Conservation (phyloP, 768 basidiomycete genomes). For the button mushroom (Agaricus bisporus) region DNA sequence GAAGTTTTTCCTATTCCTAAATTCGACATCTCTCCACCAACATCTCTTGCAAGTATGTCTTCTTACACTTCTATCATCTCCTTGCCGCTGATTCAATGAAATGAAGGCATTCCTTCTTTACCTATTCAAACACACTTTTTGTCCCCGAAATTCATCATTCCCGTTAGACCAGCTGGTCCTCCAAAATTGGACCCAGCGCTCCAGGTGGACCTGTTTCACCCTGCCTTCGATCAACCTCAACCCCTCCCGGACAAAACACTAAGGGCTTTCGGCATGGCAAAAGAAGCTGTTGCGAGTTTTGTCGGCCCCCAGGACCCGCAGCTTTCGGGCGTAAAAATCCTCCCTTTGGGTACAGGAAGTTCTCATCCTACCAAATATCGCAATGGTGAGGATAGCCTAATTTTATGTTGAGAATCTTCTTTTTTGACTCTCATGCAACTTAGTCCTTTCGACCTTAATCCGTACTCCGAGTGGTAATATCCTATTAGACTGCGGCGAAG, state of each 20-base stretch:
- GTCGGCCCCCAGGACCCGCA: constrained; percentile 8
- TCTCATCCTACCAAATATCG: constrained; percentile 81
- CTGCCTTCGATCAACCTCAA: constrained; percentile 20
- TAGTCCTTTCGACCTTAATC: constrained; percentile 75
- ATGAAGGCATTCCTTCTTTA: constrained; percentile 35
- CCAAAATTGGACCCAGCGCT: constrained; percentile 30
- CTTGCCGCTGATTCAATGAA: background rate
- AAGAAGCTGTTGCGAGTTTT: constrained; percentile 22
- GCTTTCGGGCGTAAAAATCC: constrained; percentile 40
- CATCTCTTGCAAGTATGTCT: constrained; percentile 31
- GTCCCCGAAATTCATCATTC: constrained; percentile 31
- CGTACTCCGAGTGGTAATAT: constrained; percentile 71
- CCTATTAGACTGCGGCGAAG: constrained; percentile 89
- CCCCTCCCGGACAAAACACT: constrained; percentile 25
- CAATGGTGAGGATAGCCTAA: constrained; percentile 52
- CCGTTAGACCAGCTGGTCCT: constrained; percentile 40
- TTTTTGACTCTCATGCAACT: background rate
- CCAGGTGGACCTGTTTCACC: constrained; percentile 34
- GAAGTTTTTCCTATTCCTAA: constrained; percentile 69
- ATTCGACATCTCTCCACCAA: constrained; percentile 36
- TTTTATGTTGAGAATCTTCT: background rate
- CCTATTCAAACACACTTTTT: constrained; percentile 41
- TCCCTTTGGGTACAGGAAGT: constrained; percentile 86
- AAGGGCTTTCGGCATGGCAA: constrained; percentile 34
- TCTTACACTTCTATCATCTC: background rate